phyloP scores from a whole-genome alignment of 495 filamentous ascomycete genomes.

The Lophiotrema nucula region DNA sequence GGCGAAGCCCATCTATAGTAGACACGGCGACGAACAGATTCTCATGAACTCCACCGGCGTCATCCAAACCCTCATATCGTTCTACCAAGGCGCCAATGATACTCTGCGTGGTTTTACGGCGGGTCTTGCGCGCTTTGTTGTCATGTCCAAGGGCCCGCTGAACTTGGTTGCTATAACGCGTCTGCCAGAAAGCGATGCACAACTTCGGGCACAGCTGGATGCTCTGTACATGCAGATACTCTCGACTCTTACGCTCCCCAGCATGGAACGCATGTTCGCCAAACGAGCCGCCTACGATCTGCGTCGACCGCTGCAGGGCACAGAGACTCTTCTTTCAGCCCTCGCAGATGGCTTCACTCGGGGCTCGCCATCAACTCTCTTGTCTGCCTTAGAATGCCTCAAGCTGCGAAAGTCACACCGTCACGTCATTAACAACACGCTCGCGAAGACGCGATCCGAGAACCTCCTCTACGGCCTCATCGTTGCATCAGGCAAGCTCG shows the following conservation, averaged over 20 bases:
- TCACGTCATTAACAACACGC: constrained; percentile 77
- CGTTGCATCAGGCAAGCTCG: constrained; percentile 88
- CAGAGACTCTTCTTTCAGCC: constrained; percentile 85
- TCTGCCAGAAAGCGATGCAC: constrained; percentile 83
- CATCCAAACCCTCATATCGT: constrained; percentile 95
- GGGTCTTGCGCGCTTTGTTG: constrained; percentile 77
- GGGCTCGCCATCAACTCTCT: constrained; percentile 82
- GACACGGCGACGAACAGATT: constrained; percentile 84
- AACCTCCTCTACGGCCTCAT: constrained; percentile 89
- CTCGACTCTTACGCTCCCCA: constrained; percentile 88
- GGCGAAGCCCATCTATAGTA: constrained; percentile 96
- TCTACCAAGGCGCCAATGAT: constrained; percentile 79
- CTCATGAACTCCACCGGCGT: constrained; percentile 94
- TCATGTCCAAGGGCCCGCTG: constrained; percentile 77
- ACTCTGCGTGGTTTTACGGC: constrained; percentile 78
- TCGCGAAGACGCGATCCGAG: constrained; percentile 71
- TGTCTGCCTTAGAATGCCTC: constrained; percentile 89
- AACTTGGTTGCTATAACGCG: constrained; percentile 92
- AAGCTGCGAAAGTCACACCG: constrained; percentile 84
- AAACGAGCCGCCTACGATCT: constrained; percentile 89
- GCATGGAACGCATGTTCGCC: constrained; percentile 83
- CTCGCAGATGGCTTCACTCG: constrained; percentile 91
- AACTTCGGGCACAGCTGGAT: constrained; percentile 84
- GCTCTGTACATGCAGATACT: constrained; percentile 97
- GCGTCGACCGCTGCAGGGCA: constrained; percentile 87